Evolutionary conservation across 23 red algal genomes (phyloP), one percentile per base, ranked within the genome.

Genomic region (Gracilaria caudata): DNA sequence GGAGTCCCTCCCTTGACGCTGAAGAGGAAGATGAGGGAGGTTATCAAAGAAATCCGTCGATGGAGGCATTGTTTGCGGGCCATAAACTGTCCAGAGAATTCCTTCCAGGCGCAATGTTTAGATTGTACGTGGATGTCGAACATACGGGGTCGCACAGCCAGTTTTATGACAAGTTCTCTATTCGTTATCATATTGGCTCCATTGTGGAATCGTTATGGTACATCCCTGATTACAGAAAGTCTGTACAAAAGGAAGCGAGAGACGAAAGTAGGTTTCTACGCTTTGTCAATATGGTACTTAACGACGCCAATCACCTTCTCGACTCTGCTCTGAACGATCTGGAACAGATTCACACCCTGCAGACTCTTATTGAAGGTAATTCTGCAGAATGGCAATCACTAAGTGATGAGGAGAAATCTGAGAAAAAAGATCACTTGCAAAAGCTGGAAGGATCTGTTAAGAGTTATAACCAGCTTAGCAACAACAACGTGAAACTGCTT

Each of bases 151-250:
- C 84, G 17, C 93, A 96, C 73, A 94, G 51, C 1, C 97, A 99
- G 78, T 99, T 99, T 35, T 99, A 92, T 54, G 97, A 99, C 93
- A 99, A 99, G 93, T 99, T 99, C 61, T 89, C 88, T 7, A 96
- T 96, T 57, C 88, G 97, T 33, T 99, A 87, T 40, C 90, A 93
- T 51, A 94, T 99, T 33, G 90, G 86, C 10, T 87, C 87, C 16
- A 93, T 95, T 19, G 54, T 99, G 5, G 85, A 92, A 58, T 87
- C 82, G 38, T 68, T 95, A 73, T 99, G 97, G 97, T 86, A 88
- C 76, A 80, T 91, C 10, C 64, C 92, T n/a, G 82, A 68, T 32
- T 98, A 98, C 70, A 64, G 86, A 38, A 76, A 79, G 46, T 86
- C 86, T 23, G 75, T 98, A n/a, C 92, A 61, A 33, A 72, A 55